These are phyloP conservation scores for Capsicum baccatum DNA, from an alignment of 257 asterid genomes.

Conservation along the genomic window DNA sequence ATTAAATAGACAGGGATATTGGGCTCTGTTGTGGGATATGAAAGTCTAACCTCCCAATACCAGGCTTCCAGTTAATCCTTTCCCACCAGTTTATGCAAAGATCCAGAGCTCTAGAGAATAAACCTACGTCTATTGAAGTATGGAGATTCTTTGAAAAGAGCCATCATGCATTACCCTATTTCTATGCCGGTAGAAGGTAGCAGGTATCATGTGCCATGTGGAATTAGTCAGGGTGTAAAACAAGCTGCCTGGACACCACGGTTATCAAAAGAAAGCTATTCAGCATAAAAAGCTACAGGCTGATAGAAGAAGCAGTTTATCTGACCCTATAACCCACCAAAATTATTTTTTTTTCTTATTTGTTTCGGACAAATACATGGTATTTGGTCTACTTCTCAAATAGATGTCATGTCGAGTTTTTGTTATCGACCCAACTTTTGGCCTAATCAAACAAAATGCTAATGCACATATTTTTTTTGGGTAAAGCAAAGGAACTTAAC, in stretches of 20 bases:
- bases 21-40: background rate
- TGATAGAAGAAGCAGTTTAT: background rate
- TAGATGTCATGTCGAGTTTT: background rate
- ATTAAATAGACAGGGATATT: background rate
- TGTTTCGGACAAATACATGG: background rate
- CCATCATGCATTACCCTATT: background rate
- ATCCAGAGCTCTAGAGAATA: background rate
- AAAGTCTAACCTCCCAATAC: background rate
- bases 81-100: background rate
- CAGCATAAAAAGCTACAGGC: background rate
- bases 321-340: background rate
- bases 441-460: constrained; percentile 7
- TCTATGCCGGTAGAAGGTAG: background rate
- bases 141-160: background rate
- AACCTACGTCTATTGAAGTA: background rate
- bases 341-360: background rate
- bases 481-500: background rate
- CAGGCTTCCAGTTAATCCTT: background rate
- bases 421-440: background rate
- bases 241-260: background rate
- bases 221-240: background rate
- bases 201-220: background rate
- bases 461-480: background rate
- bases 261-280: background rate
- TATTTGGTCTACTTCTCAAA: constrained; percentile 11